Evolutionary conservation across 1,139 yeast species (phyloP).

Genomic region (Magnusiomyces ingens): DNA sequence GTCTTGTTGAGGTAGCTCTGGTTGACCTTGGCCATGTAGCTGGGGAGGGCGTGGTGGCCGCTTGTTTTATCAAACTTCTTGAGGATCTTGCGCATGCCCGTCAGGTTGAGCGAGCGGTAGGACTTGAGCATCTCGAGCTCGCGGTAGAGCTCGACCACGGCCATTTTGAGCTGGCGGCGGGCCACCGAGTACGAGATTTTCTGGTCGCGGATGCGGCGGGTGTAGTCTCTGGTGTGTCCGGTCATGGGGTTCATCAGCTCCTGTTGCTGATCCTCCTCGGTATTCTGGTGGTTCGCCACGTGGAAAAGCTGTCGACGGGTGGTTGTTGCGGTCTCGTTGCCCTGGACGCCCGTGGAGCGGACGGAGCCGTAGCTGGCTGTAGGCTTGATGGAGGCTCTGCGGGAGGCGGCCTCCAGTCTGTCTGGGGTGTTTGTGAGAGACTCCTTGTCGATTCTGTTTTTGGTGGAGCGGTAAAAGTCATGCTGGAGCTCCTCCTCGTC

Average conservation of each 20-base stretch:
- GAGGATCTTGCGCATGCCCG: slow-evolving; percentile 81
- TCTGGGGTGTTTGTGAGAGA: no score
- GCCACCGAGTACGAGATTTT: slow-evolving; percentile 55
- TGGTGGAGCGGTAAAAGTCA: slow-evolving; percentile 5
- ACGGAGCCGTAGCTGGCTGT: background rate
- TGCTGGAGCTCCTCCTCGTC: background rate
- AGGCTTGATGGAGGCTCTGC: background rate
- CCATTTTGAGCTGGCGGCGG: slow-evolving; percentile 64
- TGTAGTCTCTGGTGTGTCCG: slow-evolving; percentile 9
- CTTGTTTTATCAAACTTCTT: slow-evolving; percentile 84
- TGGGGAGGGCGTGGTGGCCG: slow-evolving; percentile 41
- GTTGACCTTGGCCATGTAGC: slow-evolving; percentile 55
- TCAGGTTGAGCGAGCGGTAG: slow-evolving; percentile 68
- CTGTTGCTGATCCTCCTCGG: background rate
- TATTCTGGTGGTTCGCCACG: background rate
- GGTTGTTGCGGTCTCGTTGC: no score
- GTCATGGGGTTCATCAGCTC: background rate
- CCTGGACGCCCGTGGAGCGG: no score
- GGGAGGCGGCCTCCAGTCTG: background rate
- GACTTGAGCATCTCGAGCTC: slow-evolving; percentile 72
- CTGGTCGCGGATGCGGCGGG: slow-evolving; percentile 17
- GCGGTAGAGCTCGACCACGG: slow-evolving; percentile 73
- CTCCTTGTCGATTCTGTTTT: no score
- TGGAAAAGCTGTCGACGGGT: no score
- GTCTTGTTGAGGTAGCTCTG: slow-evolving; percentile 55